Evolutionary conservation across 169 alveolate genomes (phyloP), one percentile per base, ranked within the genome.

Genomic region (Miamiensis avidus): DNA sequence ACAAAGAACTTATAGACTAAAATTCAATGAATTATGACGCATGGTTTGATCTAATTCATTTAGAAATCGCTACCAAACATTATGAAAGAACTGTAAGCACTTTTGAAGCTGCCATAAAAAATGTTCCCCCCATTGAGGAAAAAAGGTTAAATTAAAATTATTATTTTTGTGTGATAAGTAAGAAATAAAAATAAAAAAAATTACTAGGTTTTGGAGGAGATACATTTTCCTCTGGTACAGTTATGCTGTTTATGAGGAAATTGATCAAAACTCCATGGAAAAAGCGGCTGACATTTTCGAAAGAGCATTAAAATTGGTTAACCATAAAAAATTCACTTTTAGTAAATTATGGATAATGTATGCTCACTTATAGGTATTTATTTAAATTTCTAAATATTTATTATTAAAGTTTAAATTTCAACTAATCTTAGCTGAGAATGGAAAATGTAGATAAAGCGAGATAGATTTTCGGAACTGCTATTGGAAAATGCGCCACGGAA

Each of bases 241-340:
- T 89, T 98, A 98, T 94, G 99, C 99, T 69, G 87, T 98, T 65
- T 98, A 97, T 93, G 99, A 97, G 87, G 99, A 98, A 94, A 83
- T 95, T 31, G 89, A 89, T 82, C 97, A 98, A 29, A 74, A 90
- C 29, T 94, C 96, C 85, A 76, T 89, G 33, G 96, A 95, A 76
- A 93, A 96, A 65, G 97, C 99, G 28, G 90, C 96, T 33, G 91
- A 95, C 72, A 97, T 98, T 1, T 98, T 97, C 92, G 92, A 92
- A 84, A 97, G 97, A 86, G 92, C 96, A 29, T 91, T 97, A 16
- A 92, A 95, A 81, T 83, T 97, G 65, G 89, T 97, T 49, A 98
- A 99, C n/a, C 99, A 95, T 89, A 92, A 97, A 78, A 79, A 83
- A 79, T 96, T 97, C 76, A 93, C 98, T 20, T 98, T 98, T 88